Base-by-base conservation (phyloP, 1,284 basidiomycete species). In the Heterobasidion parviporum region DNA sequence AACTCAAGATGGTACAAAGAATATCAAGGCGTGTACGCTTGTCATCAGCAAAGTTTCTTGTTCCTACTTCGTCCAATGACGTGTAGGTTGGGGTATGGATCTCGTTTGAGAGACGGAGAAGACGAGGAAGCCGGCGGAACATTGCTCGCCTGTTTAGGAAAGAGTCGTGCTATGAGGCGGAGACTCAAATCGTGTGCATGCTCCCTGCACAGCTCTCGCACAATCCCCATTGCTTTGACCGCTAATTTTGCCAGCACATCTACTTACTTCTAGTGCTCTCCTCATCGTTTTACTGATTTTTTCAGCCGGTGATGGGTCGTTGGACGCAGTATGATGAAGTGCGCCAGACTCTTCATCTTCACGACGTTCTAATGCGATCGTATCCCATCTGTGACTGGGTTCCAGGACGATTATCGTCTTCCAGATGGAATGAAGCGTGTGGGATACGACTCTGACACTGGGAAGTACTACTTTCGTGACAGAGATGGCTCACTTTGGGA, bases 311-410 rank as follows among this genome's bases (percentile, higher is more conserved):
- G 47, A 73, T 73, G 72, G 70, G 71, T 47, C 69, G 72, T 46
- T 73, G 72, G 72, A 70, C 71, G 34, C 72, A 73, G 60, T 72
- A 72, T 54, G 72, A 73, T 57, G 71, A 74, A 61, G 72, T 72
- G 56, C 53, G 63, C 58, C 6, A 16, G 45, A 53, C 20, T 44
- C 26, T 48, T 10, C 43, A n/a, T 32, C 47, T 8, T 26, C 34
- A 18, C 54, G n/a, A 15, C 18, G n/a, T n/a, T 45, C 47, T 44
- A 26, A 26, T 52, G 54, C 48, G 38, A 41, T 8, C 38, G 38
- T 41, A 12, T 41, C 7, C 10, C n/a, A 41, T 41, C n/a, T 8
- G 38, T 41, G 38, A 5, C 10, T 41, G 38, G n/a, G n/a, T 41
- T 35, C 33, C 54, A 75, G 73, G 73, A 74, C 57, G 69, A 69